These are phyloP conservation scores for Candida anutae DNA, from an alignment of 1,139 yeast genomes.

Conservation along the genomic window DNA sequence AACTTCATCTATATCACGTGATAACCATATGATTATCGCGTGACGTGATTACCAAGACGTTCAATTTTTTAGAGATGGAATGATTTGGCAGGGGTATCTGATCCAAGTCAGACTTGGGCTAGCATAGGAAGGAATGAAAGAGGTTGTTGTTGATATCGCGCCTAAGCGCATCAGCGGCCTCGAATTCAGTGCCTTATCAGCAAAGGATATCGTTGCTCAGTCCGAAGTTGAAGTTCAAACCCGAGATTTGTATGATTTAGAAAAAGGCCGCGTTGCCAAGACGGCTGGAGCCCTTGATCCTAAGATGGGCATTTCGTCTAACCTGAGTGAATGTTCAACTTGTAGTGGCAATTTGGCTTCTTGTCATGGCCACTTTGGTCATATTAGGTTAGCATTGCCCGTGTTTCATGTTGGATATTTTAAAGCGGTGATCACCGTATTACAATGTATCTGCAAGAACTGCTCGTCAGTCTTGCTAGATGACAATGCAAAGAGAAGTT, in stretches of 20 bases:
- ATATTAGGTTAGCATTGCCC: constrained; percentile 84
- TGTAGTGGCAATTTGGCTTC: constrained; percentile 90
- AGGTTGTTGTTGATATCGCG: constrained; percentile 70
- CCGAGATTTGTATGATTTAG: constrained; percentile 85
- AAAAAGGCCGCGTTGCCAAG: constrained; percentile 77
- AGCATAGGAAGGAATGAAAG: constrained; percentile 61
- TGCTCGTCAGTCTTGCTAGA: constrained; percentile 77
- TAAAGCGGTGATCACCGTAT: constrained; percentile 79
- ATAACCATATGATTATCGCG: constrained; percentile 2
- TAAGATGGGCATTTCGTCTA: constrained; percentile 89
- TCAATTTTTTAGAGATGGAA: too few species aligned
- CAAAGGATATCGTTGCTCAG: constrained; percentile 86
- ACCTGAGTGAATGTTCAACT: constrained; percentile 75
- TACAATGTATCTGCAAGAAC: constrained; percentile 87
- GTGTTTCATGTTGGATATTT: constrained; percentile 97
- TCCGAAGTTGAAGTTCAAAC: constrained; percentile 92
- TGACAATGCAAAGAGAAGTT: constrained; percentile 62
- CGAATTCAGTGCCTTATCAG: constrained; percentile 86
- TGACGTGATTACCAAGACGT: too few species aligned
- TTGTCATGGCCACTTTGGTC: constrained; percentile 98
- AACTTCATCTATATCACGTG: background rate
- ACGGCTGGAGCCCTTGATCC: constrained; percentile 85
- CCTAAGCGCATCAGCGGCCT: constrained; percentile 89
- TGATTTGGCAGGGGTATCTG: too few species aligned
- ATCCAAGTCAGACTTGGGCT: too few species aligned